Conservation (phyloP, 371 early-diverging fungal species). For the Circinella minor region DNA sequence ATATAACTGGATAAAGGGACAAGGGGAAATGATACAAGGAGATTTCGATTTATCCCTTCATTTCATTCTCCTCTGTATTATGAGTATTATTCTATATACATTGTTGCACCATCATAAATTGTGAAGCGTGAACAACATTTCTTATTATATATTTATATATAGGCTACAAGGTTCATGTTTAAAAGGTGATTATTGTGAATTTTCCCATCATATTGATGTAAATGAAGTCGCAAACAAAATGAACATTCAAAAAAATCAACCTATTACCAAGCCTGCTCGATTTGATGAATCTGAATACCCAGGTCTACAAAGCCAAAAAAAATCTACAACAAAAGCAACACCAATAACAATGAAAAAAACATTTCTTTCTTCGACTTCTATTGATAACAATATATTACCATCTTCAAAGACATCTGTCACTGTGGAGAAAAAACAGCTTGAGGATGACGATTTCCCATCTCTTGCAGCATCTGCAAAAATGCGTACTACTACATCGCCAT, state of each 20-base stretch:
- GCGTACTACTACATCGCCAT: constrained; percentile 10
- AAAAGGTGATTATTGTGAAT: constrained; percentile 74
- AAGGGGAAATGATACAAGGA: too few species aligned
- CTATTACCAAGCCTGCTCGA: constrained; percentile 1
- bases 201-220: constrained; percentile 60
- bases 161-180: constrained; percentile 72
- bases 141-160: neutral
- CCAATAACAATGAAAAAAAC: constrained; percentile 5
- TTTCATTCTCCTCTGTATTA: too few species aligned
- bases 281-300: constrained; percentile 40
- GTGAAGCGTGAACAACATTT: neutral
- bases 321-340: neutral
- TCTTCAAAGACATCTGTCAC: neutral
- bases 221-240: constrained; percentile 46
- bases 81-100: too few species aligned
- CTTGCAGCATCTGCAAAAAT: constrained; percentile 35
- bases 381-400: too few species aligned
- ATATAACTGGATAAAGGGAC: too few species aligned
- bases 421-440: constrained; percentile 19
- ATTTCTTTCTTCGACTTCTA: neutral
- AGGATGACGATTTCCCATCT: constrained; percentile 43
- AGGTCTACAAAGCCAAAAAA: constrained; percentile 15
- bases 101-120: neutral
- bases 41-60: neutral
- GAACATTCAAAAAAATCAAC: constrained; percentile 11